Evolutionary conservation across 2,329 filamentous ascomycete genomes (phyloP), one percentile per base, ranked within the genome.

Genomic region (Fusarium continuum): DNA sequence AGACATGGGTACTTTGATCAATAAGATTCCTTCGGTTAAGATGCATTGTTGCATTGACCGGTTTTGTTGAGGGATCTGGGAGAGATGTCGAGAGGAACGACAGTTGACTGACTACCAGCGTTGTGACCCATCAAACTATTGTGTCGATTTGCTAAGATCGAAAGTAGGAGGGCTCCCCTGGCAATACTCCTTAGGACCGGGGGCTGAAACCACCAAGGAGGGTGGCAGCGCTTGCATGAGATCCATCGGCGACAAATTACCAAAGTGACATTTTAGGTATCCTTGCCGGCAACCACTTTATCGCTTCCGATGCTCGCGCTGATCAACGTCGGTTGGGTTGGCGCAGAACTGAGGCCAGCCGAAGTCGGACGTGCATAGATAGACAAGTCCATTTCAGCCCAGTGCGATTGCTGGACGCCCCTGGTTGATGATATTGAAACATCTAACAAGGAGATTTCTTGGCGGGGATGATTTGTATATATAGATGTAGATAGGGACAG

Each of bases 101-200:
- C 35, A 23, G 34, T 43, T 45, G n/a, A 36, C 19, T 35, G 59
- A 47, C 38, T 31, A 34, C 45, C 40, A 38, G 26, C 38, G 43
- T n/a, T n/a, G n/a, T 44, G 48, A 48, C 41, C 56, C 47, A 53
- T 57, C 49, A 44, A 54, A n/a, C n/a, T n/a, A n/a, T 43, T 39
- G 40, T 44, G 39, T 54, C 56, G 66, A 70, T 69, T 70, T 68
- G 58, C 64, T 51, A 70, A 62, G 66, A 65, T 67, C 66, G 41
- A 66, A 54, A 57, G 52, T 38, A 55, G 49, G 50, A 57, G 20
- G 34, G 38, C 56, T 28, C 17, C 61, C 48, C 36, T 46, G 48
- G 29, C 31, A 29, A 25, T 9, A 32, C 26, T 13, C 20, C 19
- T 39, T 38, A 38, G 44, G 36, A 46, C 47, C 32, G 32, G 44